These are phyloP conservation scores for Salix exigua DNA, from an alignment of 345 rosid species.

Conservation along the genomic window DNA sequence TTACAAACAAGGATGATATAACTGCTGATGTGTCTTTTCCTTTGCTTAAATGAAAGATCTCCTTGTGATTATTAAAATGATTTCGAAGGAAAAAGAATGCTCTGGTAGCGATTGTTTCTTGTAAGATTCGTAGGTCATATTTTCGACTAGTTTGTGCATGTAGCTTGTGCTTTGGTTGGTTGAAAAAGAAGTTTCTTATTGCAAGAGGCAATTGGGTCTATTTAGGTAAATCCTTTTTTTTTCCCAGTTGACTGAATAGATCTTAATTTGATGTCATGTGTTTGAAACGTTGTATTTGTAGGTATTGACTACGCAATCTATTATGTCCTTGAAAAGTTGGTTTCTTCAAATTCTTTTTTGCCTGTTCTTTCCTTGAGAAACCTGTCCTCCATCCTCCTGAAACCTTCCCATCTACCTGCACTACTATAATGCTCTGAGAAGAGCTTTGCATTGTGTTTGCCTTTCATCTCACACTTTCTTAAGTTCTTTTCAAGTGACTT, in stretches of 20 bases:
- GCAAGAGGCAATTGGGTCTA: no score
- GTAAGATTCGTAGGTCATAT: no score
- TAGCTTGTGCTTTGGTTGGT: no score
- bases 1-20: background rate
- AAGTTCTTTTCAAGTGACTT: no score
- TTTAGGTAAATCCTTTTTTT: no score
- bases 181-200: no score
- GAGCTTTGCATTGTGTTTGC: background rate
- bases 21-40: background rate
- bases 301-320: constrained; percentile 10
- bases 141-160: no score
- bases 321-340: constrained; percentile 21
- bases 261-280: constrained; percentile 13
- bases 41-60: background rate
- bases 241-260: background rate
- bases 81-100: background rate
- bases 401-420: background rate
- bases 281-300: constrained; percentile 19
- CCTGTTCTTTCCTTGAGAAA: constrained; percentile 7
- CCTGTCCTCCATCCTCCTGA: background rate
- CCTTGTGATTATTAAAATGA: background rate
- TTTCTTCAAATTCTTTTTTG: constrained; percentile 18
- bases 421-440: background rate
- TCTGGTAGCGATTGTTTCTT: background rate
- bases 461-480: background rate